Evolutionary conservation across 2,329 filamentous ascomycete species (phyloP), one percentile per base, ranked within the genome.

Genomic region (Tricladium varicosporioides): DNA sequence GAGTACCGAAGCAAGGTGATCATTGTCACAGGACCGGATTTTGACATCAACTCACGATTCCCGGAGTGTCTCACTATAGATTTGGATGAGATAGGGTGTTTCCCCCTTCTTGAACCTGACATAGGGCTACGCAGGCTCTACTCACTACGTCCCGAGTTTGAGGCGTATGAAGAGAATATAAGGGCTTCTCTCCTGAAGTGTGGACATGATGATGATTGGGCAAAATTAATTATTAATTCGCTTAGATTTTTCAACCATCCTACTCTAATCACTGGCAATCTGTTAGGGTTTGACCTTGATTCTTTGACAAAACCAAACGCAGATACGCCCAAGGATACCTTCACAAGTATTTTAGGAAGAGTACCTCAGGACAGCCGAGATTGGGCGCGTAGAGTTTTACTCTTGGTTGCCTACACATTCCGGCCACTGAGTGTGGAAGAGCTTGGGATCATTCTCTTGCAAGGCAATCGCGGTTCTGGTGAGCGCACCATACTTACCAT

Each of bases 1-100:
- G 54, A 59, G 19, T 22, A 50, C 5, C 45, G 14, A 1, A 53
- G 50, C 51, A 59, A 56, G 33, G 22, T 27, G 22, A 27, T 27
- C 22, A 27, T 27, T 27, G 22, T 27, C 22, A 27, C 22, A 27
- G 7, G 22, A 7, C 22, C 22, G 7, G 22, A 27, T 27, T 27
- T 27, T 27, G 22, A 27, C 22, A 27, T 27, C 22, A 27, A 27
- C 4, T 27, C 22, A 27, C 22, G 22, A 40, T 40, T 40, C 36
- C 36, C 36, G 10, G 36, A 40, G 36, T 40, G 36, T 40, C 36
- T 40, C 22, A 27, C 22, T 27, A 27, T 27, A 27, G 22, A 27
- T 27, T 27, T 27, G 22, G 22, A 27, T 7, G 22, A 27, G 22
- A 27, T 27, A 27, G 22, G 22, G 7, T 27, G 22, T 40, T 40